phyloP scores from a whole-genome alignment of 768 basidiomycete genomes.

The Arthromyces matolae region DNA sequence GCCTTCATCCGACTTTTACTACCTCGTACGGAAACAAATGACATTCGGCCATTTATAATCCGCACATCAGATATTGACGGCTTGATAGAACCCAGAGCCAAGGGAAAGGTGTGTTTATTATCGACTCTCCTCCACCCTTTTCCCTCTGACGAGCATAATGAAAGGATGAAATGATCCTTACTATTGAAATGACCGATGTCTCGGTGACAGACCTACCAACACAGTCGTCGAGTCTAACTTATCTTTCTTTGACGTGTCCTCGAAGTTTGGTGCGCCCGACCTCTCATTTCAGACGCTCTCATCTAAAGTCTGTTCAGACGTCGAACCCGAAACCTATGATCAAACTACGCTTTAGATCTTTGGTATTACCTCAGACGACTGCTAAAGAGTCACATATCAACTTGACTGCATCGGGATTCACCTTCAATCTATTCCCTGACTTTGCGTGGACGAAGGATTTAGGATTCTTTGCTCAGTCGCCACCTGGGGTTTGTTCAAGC shows the following conservation, averaged over 20 bases:
- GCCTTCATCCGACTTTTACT: conserved; percentile 44
- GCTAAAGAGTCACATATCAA: conserved; percentile 80
- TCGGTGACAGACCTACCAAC: conserved; percentile 45
- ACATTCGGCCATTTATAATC: conserved; percentile 50
- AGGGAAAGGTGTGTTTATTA: conserved; percentile 55
- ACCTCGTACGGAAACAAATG: conserved; percentile 35
- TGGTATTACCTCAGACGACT: conserved; percentile 51
- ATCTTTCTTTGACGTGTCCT: conserved; percentile 55
- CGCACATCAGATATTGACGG: conserved; percentile 59
- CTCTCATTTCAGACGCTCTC: background rate
- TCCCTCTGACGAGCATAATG: conserved; percentile 1
- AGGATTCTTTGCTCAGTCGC: conserved; percentile 65
- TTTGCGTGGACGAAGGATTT: conserved; percentile 62
- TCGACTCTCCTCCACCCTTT: too few relatives aligned
- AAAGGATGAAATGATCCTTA: conserved; percentile 73
- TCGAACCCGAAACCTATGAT: conserved; percentile 47
- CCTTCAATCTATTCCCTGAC: conserved; percentile 59
- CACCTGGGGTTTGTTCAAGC: conserved; percentile 71
- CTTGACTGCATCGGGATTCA: conserved; percentile 60
- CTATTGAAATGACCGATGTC: conserved; percentile 60
- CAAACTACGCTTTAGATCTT: conserved; percentile 65
- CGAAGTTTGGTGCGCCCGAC: conserved; percentile 49
- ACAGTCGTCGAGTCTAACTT: conserved; percentile 30
- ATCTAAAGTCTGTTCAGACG: conserved; percentile 30
- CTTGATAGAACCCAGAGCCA: conserved; percentile 62